These are phyloP conservation scores for Salvia miltiorrhiza DNA, from an alignment of 257 asterid species.

Conservation along the genomic window DNA sequence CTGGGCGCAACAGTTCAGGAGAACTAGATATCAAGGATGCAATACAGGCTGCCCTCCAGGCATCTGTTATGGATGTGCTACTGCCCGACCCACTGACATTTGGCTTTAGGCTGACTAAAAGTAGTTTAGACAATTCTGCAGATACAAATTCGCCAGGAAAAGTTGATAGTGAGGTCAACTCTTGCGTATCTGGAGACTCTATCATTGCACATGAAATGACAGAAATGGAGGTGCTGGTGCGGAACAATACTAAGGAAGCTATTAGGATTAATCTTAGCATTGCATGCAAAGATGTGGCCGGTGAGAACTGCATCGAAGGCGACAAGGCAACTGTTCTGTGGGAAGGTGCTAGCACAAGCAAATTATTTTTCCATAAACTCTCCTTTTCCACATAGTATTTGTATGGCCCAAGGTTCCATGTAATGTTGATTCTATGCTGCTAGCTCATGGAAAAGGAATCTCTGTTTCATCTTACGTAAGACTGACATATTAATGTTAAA, in stretches of 20 bases:
- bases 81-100: constrained; percentile 96
- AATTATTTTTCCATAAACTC: not conserved
- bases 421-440: not conserved
- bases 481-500: not conserved
- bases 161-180: constrained; percentile 23
- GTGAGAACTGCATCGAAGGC: constrained; percentile 89
- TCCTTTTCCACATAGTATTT: not conserved
- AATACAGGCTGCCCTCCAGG: constrained; percentile 85
- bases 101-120: constrained; percentile 79
- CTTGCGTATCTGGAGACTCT: constrained; percentile 34
- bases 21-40: constrained; percentile 93
- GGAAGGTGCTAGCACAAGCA: constrained; percentile 65
- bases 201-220: constrained; percentile 78
- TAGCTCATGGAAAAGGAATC: not conserved
- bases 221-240: constrained; percentile 84
- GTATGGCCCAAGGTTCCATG: not conserved
- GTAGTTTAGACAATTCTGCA: constrained; percentile 22
- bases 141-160: constrained; percentile 29
- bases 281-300: constrained; percentile 95
- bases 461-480: constrained; percentile 1
- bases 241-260: constrained; percentile 86
- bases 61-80: constrained; percentile 92
- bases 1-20: constrained; percentile 98
- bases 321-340: constrained; percentile 89
- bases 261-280: constrained; percentile 66